Evolutionary conservation across 2,329 filamentous ascomycete genomes (phyloP).

Genomic region (Xylariaceae sp.): DNA sequence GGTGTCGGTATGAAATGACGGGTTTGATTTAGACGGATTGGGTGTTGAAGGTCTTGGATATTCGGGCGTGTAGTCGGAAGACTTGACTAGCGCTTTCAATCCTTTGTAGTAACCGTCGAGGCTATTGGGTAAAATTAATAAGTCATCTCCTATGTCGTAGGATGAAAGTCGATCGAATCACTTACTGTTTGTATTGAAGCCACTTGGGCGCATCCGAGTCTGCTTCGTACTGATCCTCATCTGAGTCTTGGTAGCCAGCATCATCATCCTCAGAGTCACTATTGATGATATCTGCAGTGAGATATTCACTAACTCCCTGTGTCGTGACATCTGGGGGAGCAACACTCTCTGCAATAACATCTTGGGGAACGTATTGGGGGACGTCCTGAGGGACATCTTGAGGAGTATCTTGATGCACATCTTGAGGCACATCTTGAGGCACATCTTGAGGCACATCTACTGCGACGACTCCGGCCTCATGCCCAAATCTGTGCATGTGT

Average conservation of each 20-base stretch:
- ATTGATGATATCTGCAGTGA: background rate
- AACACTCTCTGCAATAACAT: background rate
- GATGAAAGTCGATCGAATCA: constrained; percentile 4
- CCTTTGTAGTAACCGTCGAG: constrained; percentile 78
- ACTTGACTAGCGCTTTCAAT: constrained; percentile 61
- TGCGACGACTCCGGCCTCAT: background rate
- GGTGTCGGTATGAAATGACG: constrained; percentile 31
- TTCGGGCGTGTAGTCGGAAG: constrained; percentile 61
- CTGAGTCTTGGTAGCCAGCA: constrained; percentile 1
- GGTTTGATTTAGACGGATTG: constrained; percentile 16
- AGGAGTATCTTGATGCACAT: background rate
- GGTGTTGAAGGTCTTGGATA: constrained; percentile 50
- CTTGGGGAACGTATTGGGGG: background rate
- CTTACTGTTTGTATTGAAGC: constrained; percentile 41
- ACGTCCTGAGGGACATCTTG: background rate
- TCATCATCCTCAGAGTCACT: background rate
- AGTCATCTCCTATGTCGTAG: background rate
- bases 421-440: background rate
- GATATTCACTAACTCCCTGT: background rate
- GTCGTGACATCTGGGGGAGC: background rate
- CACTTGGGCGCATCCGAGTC: constrained; percentile 31
- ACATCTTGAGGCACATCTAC: constrained; percentile 2
- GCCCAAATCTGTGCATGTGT: constrained; percentile 2
- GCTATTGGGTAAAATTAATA: constrained; percentile 40
- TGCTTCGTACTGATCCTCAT: constrained; percentile 14